phyloP scores from a whole-genome alignment of 148 eudicot species.

The Diospyros lotus region DNA sequence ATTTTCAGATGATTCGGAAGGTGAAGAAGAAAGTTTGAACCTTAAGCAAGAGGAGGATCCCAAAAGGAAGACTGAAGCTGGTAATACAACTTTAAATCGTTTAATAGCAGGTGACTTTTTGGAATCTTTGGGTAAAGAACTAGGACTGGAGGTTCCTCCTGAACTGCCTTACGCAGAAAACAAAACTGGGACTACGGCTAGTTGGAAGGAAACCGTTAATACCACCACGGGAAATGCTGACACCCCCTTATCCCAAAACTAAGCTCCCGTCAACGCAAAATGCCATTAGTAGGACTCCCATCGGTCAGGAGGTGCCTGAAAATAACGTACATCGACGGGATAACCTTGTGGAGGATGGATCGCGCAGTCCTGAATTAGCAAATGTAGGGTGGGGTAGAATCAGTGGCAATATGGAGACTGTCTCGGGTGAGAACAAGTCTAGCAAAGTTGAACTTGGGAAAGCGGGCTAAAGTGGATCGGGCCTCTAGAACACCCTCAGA shows the following conservation, averaged over 20 bases:
- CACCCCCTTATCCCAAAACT: constrained; percentile 7
- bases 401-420: constrained; percentile 2
- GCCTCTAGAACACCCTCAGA: constrained; percentile 18
- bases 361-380: not conserved
- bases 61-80: constrained; percentile 72
- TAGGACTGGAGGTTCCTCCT: constrained; percentile 90
- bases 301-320: constrained; percentile 1
- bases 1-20: constrained; percentile 88
- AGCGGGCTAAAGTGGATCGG: constrained; percentile 18
- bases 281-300: constrained; percentile 7
- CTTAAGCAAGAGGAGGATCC: constrained; percentile 45
- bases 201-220: constrained; percentile 19
- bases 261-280: constrained; percentile 1
- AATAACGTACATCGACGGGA: constrained; percentile 6
- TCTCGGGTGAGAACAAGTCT: constrained; percentile 8
- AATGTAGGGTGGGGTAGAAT: not conserved
- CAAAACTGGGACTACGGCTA: constrained; percentile 24
- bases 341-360: constrained; percentile 11
- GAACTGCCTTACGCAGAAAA: constrained; percentile 41
- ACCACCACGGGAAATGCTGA: constrained; percentile 15
- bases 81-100: constrained; percentile 73
- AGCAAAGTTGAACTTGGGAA: constrained; percentile 24
- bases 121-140: constrained; percentile 92
- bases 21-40: constrained; percentile 45
- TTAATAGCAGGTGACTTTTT: constrained; percentile 93